Percentiles rank a stretch among this genome's conserved stretches.
Evolutionary conservation across 176 grass and related monocot species (phyloP).

Genomic region (Triticum urartu): DNA sequence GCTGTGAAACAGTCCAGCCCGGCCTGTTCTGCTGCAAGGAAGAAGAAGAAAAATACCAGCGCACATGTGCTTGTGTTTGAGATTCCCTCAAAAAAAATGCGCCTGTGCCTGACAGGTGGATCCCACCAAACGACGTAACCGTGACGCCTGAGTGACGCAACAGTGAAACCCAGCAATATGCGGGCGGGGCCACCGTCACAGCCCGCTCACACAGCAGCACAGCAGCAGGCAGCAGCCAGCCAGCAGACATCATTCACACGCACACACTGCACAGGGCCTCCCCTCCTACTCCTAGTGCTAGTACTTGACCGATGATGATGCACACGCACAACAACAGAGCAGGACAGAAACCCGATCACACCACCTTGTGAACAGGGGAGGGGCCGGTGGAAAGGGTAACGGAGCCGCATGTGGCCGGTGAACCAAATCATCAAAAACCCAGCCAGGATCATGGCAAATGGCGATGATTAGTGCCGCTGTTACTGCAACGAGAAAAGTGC

Average conservation of each 20-base stretch:
- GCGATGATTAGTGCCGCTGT: neutral
- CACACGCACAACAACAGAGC: neutral
- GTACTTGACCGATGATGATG: neutral
- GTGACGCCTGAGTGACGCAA: conserved; percentile 24
- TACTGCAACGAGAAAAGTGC: no score
- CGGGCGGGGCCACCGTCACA: neutral
- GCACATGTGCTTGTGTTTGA: neutral
- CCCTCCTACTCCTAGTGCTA: neutral
- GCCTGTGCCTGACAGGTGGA: neutral
- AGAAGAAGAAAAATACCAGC: neutral
- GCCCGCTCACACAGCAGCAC: neutral
- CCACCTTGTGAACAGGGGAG: neutral
- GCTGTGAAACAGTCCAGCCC: neutral
- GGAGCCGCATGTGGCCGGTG: conserved; percentile 36
- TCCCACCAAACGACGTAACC: neutral
- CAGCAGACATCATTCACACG: neutral
- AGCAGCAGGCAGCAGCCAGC: neutral
- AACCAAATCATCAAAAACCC: neutral
- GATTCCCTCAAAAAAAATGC: neutral
- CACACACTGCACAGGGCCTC: neutral
- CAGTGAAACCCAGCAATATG: neutral
- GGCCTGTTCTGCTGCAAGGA: neutral
- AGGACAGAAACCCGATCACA: neutral
- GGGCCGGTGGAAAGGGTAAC: neutral
- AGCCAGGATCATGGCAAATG: neutral